Conservation (phyloP, 2,329 filamentous ascomycete genomes). For the Malbranchea zuffiana region DNA sequence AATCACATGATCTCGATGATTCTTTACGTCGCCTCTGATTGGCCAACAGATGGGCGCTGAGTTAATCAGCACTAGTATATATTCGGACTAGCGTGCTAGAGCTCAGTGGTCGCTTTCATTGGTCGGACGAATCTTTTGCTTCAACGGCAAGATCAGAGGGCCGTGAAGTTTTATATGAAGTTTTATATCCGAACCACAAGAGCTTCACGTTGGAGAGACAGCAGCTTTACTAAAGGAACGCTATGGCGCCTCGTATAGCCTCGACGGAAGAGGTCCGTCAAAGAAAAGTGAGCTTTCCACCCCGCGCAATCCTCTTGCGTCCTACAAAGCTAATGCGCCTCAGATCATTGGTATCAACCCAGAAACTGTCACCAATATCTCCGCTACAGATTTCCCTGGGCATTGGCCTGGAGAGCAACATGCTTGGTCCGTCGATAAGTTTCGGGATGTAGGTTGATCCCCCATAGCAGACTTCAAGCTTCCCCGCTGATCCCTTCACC, state of each 20-base stretch:
- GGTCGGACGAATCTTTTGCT: constrained; percentile 1
- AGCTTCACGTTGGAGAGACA: background rate
- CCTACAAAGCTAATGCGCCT: too few species aligned
- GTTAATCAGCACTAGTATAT: background rate
- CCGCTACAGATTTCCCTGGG: constrained; percentile 82
- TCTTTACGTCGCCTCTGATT: constrained; percentile 6
- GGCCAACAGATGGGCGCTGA: background rate
- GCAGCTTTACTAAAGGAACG: background rate
- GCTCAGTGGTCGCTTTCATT: constrained; percentile 3
- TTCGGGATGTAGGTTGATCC: constrained; percentile 43
- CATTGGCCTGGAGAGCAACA: constrained; percentile 84
- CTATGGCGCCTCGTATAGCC: constrained; percentile 34
- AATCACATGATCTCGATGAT: constrained; percentile 6
- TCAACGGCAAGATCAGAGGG: constrained; percentile 2
- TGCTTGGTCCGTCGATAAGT: constrained; percentile 63
- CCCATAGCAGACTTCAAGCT: constrained; percentile 36
- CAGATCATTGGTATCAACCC: constrained; percentile 77
- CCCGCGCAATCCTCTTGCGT: background rate
- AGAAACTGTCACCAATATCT: constrained; percentile 82
- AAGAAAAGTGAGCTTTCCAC: constrained; percentile 28
- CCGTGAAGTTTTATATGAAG: background rate
- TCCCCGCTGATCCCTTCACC: background rate
- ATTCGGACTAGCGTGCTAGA: background rate
- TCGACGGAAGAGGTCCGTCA: constrained; percentile 35
- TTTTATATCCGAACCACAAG: background rate